These are phyloP conservation scores for Anethum foeniculum DNA, from an alignment of 140 eudicot species.

Conservation along the genomic window DNA sequence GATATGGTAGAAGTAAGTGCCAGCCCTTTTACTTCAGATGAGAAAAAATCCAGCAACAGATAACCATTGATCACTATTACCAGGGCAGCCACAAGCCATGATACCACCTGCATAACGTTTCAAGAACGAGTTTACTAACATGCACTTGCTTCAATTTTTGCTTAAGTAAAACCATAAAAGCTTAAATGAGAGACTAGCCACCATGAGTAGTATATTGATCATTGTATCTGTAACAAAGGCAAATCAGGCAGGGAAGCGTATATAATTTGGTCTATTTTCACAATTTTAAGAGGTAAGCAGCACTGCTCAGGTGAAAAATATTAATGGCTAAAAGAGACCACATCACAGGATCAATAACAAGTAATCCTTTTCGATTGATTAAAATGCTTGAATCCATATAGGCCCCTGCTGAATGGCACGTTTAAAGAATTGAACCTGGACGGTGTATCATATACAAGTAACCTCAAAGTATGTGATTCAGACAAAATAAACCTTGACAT, in stretches of 20 bases:
- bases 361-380: background rate
- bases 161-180: background rate
- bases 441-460: background rate
- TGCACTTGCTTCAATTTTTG: background rate
- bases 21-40: conserved; percentile 55
- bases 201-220: background rate
- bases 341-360: background rate
- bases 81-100: conserved; percentile 82
- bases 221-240: background rate
- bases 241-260: background rate
- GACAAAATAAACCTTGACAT: background rate
- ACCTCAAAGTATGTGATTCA: background rate
- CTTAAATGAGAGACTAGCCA: background rate
- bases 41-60: conserved; percentile 57
- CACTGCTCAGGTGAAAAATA: background rate
- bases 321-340: background rate
- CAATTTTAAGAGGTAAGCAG: background rate
- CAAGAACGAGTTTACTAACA: background rate
- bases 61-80: conserved; percentile 82
- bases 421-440: background rate
- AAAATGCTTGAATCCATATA: background rate
- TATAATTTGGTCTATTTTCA: background rate
- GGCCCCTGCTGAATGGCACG: background rate
- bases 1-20: conserved; percentile 31
- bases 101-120: conserved; percentile 39